Percentiles rank a stretch among this genome's conserved stretches.
These are phyloP conservation scores for Vigna trinervia DNA, from an alignment of 306 rosid genomes.

Conservation along the genomic window DNA sequence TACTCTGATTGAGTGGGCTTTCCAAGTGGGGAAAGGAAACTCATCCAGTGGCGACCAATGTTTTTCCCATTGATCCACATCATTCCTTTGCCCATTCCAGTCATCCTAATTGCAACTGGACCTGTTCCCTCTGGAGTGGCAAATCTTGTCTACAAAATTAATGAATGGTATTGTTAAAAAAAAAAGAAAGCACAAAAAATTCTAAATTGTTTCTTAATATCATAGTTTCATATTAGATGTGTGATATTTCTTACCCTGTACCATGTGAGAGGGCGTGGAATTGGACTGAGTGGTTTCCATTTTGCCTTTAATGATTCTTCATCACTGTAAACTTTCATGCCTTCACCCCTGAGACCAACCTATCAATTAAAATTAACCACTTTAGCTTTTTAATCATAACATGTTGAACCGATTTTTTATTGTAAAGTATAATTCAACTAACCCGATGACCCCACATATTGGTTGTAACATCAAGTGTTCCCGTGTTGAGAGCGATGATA, in stretches of 20 bases:
- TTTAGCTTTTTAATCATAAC: neutral
- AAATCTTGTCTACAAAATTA: constrained; percentile 61
- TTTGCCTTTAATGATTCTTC: constrained; percentile 53
- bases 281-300: constrained; percentile 50
- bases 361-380: constrained; percentile 32
- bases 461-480: constrained; percentile 58
- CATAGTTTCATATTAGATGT: neutral
- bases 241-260: constrained; percentile 60
- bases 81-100: constrained; percentile 84
- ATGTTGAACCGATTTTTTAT: too few relatives aligned
- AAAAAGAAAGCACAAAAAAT: too few relatives aligned
- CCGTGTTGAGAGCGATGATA: constrained; percentile 65
- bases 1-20: constrained; percentile 73
- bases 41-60: constrained; percentile 90
- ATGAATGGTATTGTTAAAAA: neutral
- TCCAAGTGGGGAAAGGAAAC: constrained; percentile 63
- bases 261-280: constrained; percentile 64
- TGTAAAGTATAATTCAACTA: neutral
- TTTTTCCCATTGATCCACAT: constrained; percentile 78
- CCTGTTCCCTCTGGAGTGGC: constrained; percentile 70
- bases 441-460: constrained; percentile 84
- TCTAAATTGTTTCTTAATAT: too few relatives aligned
- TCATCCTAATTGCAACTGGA: constrained; percentile 80
- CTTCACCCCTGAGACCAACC: constrained; percentile 75
- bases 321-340: constrained; percentile 45